Base-by-base conservation (phyloP, 2,329 filamentous ascomycete genomes). In the Hyphodiscus sp. region DNA sequence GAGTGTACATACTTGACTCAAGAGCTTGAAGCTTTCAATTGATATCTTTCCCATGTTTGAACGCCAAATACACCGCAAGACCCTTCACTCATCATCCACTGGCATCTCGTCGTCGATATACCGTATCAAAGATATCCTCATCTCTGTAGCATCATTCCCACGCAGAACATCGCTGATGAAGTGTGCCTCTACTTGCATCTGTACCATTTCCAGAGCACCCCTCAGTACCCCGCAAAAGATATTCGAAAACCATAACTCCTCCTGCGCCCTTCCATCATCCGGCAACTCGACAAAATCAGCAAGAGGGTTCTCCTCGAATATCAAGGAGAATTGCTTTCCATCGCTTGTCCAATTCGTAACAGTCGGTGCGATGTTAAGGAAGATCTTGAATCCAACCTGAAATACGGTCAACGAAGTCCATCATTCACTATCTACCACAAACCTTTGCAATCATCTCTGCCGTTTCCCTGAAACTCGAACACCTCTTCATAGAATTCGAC, bases 91-190 rank as follows among this genome's bases (percentile, higher is more conserved):
- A 67, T 99, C 94, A 69, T 97, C 94, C 9, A 89, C 91, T 20
- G 94, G 94, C 75, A 99, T 83, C 73, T 99, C 94, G 68, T 99
- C 94, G 67, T 99, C 94, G 63, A 99, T 95, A 69, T 95, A 96
- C 64, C 92, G 82, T 65, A 97, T 82, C 64, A 99, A 74, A 26
- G 89, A 89, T 66, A 99, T 86, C 66, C 92, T 81, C 89, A 99
- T 96, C 76, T 99, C 94, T 1, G 94, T 99, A 18, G 89, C 92
- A 69, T 99, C 94, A 66, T 96, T 92, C 2, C 94, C 94, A 53
- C 91, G 83, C 56, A 99, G 76, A 30, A 96, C 81, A 70, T 99
- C 94, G 69, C 89, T 96, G 66, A 95, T 87, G 69, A 97, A 99
- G 68, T 95, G 91, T 46, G 90, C 90, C 69, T 99, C 92, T 3